A percentile compares a stretch with the other conserved stretches of the same genome.
These are phyloP conservation scores for Thalassiosira profunda DNA, from an alignment of 108 stramenopile species.

Conservation along the genomic window DNA sequence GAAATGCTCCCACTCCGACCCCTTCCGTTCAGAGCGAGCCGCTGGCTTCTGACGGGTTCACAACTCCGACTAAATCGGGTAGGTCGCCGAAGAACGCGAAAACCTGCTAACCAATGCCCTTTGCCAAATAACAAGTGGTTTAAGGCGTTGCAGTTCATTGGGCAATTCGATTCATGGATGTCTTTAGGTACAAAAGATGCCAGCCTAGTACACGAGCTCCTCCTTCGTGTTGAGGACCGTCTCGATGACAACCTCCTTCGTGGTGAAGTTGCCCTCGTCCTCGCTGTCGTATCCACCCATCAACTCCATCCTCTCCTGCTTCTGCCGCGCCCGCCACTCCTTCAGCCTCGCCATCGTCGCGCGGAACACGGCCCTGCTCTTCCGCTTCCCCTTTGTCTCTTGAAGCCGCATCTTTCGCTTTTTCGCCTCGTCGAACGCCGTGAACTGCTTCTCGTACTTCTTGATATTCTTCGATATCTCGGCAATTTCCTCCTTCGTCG, in stretches of 20 bases:
- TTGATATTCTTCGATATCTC: constrained; percentile 93
- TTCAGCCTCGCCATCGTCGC: constrained; percentile 64
- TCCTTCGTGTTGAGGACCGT: constrained; percentile 87
- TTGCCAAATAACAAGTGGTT: too few species aligned
- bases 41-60: too few species aligned
- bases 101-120: too few species aligned
- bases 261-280: constrained; percentile 75
- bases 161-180: too few species aligned
- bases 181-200: background rate
- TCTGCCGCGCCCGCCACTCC: constrained; percentile 64
- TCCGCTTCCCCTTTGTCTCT: constrained; percentile 90
- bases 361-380: constrained; percentile 69
- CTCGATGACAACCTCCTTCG: constrained; percentile 72
- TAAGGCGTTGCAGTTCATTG: too few species aligned
- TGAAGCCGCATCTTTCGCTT: constrained; percentile 74
- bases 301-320: constrained; percentile 68
- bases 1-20: too few species aligned
- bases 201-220: constrained; percentile 69
- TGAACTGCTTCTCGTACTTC: constrained; percentile 98
- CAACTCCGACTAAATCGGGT: too few species aligned
- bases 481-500: constrained; percentile 80
- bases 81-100: too few species aligned
- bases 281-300: constrained; percentile 88
- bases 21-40: too few species aligned
- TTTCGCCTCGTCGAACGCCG: constrained; percentile 94